Base-by-base conservation (phyloP, 345 rosid genomes). In the Capsella bursapastoris region DNA sequence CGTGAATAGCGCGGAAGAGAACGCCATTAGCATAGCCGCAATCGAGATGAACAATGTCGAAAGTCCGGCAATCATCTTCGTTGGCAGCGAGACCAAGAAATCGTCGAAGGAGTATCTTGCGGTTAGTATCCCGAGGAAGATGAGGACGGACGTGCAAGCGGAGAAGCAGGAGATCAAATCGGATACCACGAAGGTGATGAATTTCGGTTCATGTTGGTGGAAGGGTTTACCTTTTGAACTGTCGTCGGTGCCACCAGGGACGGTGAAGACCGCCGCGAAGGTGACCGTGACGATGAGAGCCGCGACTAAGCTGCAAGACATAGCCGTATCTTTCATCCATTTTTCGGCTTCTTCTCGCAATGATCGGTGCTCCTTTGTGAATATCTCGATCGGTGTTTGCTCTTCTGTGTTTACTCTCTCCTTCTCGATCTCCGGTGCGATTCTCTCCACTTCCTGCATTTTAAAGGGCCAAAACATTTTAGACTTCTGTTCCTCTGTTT, bases 291-390 rank as follows among this genome's bases (percentile, higher is more conserved):
- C 80, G 1, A 79, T 80, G 25, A 76, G 78, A 8, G 83, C 71
- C 18, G 84, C 73, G 3, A 73, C 71, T 11, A 84, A 56, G 68
- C 78, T 64, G 45, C 81, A 79, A 0, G 82, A 77, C 29, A 45
- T 59, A 0, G 87, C 71, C 0, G 84, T 81, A n/a, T 70, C 81
- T 52, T 80, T 80, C 81, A 80, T 68, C 81, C 81, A 80, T 57
- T 72, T 76, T 61, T 80, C 81, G 0, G 81, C 81, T 13, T 68
- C 75, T 68, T 67, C 13, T n/a, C 73, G 40, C 18, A 77, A 1
- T 6, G 32, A 0, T 49, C 68, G 34, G 38, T 80, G 83, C 13
- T 56, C 72, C 40, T 68, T 74, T 14, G 52, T 72, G 69, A 80
- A 80, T 63, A 76, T 60, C 53, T 64, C 72, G 53, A 56, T 32